A percentile compares a stretch with the other conserved stretches of the same genome.
These are phyloP conservation scores for Ascobolus immersus DNA, from an alignment of 495 filamentous ascomycete species.

Conservation along the genomic window DNA sequence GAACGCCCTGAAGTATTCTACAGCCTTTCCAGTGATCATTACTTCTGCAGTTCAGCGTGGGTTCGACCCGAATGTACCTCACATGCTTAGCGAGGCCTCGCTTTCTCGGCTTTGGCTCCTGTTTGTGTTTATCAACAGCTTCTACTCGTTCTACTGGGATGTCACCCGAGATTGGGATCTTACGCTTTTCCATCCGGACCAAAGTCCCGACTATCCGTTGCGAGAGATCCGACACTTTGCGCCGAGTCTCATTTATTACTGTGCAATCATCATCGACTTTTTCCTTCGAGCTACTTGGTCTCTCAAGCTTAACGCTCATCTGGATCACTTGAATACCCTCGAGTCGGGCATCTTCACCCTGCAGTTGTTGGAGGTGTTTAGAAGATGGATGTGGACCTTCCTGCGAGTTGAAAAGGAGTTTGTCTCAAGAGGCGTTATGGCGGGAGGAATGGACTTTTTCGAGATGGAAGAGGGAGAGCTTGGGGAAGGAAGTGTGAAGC, in stretches of 20 bases:
- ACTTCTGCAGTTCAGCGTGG: slow-evolving; percentile 48
- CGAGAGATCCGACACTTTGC: slow-evolving; percentile 46
- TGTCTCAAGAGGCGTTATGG: slow-evolving; percentile 31
- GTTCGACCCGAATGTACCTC: slow-evolving; percentile 21
- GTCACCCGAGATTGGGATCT: slow-evolving; percentile 92
- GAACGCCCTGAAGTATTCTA: slow-evolving; percentile 80
- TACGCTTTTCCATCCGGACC: slow-evolving; percentile 36
- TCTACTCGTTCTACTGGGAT: slow-evolving; percentile 97
- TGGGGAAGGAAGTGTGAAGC: neutral
- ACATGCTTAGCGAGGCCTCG: slow-evolving; percentile 7
- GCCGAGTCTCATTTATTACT: slow-evolving; percentile 48
- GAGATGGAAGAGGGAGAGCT: slow-evolving; percentile 8
- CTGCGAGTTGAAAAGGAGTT: slow-evolving; percentile 81
- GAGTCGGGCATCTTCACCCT: slow-evolving; percentile 73
- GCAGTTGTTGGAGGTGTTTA: slow-evolving; percentile 57
- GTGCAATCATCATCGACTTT: slow-evolving; percentile 52
- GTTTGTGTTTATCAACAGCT: slow-evolving; percentile 49
- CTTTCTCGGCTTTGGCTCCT: slow-evolving; percentile 29
- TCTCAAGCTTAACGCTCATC: slow-evolving; percentile 51
- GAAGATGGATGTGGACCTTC: slow-evolving; percentile 93
- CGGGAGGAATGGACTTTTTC: too few species aligned
- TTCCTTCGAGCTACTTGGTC: slow-evolving; percentile 72
- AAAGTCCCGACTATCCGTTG: slow-evolving; percentile 34
- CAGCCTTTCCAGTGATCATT: slow-evolving; percentile 75
- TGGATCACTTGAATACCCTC: slow-evolving; percentile 58